Evolutionary conservation across 2,329 filamentous ascomycete species (phyloP).

Genomic region (Nemania sp.): DNA sequence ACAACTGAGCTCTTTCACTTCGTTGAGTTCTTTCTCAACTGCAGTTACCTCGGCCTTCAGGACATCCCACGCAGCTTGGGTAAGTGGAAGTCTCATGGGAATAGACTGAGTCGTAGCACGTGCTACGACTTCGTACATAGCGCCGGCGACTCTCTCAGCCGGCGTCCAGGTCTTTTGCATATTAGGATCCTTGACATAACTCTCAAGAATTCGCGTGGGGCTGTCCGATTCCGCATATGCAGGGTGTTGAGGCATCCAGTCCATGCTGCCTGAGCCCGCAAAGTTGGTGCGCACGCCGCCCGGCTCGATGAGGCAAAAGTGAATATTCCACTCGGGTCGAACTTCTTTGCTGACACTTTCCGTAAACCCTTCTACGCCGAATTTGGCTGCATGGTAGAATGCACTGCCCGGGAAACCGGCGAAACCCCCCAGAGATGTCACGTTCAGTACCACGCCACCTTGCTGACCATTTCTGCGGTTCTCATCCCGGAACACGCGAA

Average conservation of each 20-base stretch:
- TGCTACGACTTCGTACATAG: conserved; percentile 26
- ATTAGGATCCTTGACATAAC: conserved; percentile 13
- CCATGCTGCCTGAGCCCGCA: conserved; percentile 12
- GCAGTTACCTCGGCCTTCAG: conserved; percentile 21
- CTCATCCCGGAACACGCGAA: conserved; percentile 45
- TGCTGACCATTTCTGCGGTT: conserved; percentile 34
- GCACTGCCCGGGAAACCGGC: conserved; percentile 41
- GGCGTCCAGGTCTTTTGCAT: conserved; percentile 23
- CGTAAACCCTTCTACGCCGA: conserved; percentile 51
- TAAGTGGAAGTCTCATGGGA: conserved; percentile 23
- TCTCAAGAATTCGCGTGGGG: conserved; percentile 17
- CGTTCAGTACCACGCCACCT: conserved; percentile 58
- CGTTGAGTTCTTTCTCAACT: conserved; percentile 25
- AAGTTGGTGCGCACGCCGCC: conserved; percentile 26
- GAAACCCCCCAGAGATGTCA: conserved; percentile 56
- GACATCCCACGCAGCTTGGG: conserved; percentile 21
- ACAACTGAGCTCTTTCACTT: conserved; percentile 23
- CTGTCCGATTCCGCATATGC: conserved; percentile 24
- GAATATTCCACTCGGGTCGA: conserved; percentile 38
- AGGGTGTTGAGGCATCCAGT: conserved; percentile 14
- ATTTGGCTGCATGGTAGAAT: conserved; percentile 49
- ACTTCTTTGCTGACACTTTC: conserved; percentile 50
- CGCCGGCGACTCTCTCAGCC: conserved; percentile 19
- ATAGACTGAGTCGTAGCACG: conserved; percentile 17
- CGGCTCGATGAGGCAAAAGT: conserved; percentile 30